Base-by-base conservation (phyloP, 805 yeast species). In the Nakazawaea peltata region DNA sequence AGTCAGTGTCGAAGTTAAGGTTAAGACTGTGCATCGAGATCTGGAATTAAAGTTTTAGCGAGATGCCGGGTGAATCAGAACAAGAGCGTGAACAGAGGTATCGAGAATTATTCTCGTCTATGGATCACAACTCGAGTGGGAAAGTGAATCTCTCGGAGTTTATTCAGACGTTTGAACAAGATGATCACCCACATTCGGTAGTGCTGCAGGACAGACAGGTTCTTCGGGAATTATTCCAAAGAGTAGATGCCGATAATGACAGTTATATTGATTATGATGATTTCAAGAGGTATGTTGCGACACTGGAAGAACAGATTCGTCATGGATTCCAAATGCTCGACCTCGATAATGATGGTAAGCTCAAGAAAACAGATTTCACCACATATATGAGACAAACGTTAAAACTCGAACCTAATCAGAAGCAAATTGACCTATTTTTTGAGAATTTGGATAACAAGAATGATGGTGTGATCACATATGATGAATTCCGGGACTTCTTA, bases 401-500 rank as follows among this genome's bases (percentile, higher is more conserved):
- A 39, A 70, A 77, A 10, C 56, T 76, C 32, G 56, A 62, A 14
- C 76, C 84, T 10, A 65, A 73, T 2, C 63, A 63, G 10, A 54
- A 64, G 11, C 72, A 72, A 43, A 60, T 81, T 26, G 74, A 74
- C 37, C 55, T 57, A 5, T 63, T 85, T 40, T 79, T 80, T 61
- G 50, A 62, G 24, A 68, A 63, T 39, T 51, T 78, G 32, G 87
- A 77, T 53, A 56, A 54, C 25, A 65, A 74, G 41, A 59, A 69
- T 31, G 74, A 71, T 37, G 90, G 92, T 1, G 72, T 65, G 44
- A 77, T 90, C 28, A 77, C 92, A 0, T 84, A 74, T 50, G 86
- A 86, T 34, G 90, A 90, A 47, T 92, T 94, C 73, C 67, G 94
- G 44, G 83, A 82, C 45, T 83, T 84, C 33, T 59, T 90, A 19